A percentile compares a stretch with the other conserved stretches of the same genome.
Evolutionary conservation across 2,329 filamentous ascomycete genomes (phyloP).

Genomic region (Orbilia oligospora): DNA sequence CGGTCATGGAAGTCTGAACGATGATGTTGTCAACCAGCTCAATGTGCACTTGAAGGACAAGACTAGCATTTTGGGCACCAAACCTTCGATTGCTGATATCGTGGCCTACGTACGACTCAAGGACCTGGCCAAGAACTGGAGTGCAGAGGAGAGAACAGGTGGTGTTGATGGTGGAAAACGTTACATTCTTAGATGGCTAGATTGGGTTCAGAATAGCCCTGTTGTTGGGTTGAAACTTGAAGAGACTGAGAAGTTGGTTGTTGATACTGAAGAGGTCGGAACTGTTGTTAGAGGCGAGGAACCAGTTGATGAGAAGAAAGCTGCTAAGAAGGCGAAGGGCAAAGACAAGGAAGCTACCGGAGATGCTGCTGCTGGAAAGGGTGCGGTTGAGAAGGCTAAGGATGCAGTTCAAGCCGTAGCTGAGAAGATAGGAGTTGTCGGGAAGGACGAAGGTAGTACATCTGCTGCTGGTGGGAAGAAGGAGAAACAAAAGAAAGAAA

Average conservation of each 20-base stretch:
- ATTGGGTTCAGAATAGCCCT: conserved; percentile 93
- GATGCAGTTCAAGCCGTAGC: conserved; percentile 71
- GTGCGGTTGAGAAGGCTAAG: conserved; percentile 69
- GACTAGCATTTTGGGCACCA: conserved; percentile 88
- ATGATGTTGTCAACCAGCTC: conserved; percentile 80
- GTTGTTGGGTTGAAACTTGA: conserved; percentile 78
- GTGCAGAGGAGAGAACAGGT: conserved; percentile 87
- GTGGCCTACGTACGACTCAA: conserved; percentile 65
- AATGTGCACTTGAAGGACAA: conserved; percentile 90
- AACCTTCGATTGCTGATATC: conserved; percentile 75
- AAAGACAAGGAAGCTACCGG: conserved; percentile 87
- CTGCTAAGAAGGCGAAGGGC: conserved; percentile 85
- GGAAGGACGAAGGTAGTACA: conserved; percentile 60
- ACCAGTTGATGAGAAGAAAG: conserved; percentile 83
- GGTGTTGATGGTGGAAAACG: conserved; percentile 81
- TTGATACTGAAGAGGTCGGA: conserved; percentile 84
- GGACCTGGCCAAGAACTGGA: conserved; percentile 79
- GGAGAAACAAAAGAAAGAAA: conserved; percentile 92
- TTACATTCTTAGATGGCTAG: conserved; percentile 89
- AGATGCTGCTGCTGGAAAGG: conserved; percentile 68
- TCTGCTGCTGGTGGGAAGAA: conserved; percentile 69
- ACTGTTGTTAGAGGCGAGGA: conserved; percentile 86
- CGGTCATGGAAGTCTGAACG: conserved; percentile 73
- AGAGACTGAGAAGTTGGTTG: conserved; percentile 80
- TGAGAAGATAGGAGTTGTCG: conserved; percentile 65